These are phyloP conservation scores for Lolium rigidum DNA, from an alignment of 176 grass and related monocot species.

Conservation along the genomic window DNA sequence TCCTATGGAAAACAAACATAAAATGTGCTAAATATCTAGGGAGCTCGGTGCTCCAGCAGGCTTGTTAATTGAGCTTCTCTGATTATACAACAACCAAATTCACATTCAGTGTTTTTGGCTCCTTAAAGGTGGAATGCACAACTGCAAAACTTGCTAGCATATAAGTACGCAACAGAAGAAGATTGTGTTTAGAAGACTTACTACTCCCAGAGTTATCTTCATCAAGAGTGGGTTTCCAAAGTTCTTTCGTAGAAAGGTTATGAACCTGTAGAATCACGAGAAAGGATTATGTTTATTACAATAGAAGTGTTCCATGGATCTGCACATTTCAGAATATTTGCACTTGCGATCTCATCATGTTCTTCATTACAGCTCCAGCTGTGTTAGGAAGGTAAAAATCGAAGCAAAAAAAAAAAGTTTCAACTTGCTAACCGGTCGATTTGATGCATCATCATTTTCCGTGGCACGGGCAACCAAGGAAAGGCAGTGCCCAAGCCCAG, in stretches of 20 bases:
- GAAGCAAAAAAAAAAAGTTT: not conserved
- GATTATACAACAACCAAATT: not conserved
- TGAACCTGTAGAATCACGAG: slow-evolving; percentile 36
- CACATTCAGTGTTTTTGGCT: not conserved
- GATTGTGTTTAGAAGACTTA: slow-evolving; percentile 21
- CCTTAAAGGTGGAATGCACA: not conserved
- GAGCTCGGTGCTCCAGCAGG: slow-evolving; percentile 1
- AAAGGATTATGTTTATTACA: slow-evolving; percentile 19
- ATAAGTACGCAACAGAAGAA: not conserved
- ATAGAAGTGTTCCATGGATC: not conserved
- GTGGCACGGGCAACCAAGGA: slow-evolving; percentile 59
- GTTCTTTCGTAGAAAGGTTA: slow-evolving; percentile 21
- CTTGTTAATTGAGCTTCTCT: not conserved
- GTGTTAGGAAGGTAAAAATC: not conserved
- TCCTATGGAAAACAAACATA: not conserved
- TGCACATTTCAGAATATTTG: slow-evolving; percentile 29
- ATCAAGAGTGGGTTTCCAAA: slow-evolving; percentile 45
- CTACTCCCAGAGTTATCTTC: slow-evolving; percentile 42
- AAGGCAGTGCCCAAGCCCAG: slow-evolving; percentile 80
- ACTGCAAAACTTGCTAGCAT: slow-evolving; percentile 22
- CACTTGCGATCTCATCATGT: slow-evolving; percentile 21
- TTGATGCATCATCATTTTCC: slow-evolving; percentile 40
- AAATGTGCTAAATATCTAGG: slow-evolving; percentile 20
- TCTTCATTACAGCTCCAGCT: not conserved
- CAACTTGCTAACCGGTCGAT: slow-evolving; percentile 34